A percentile compares a stretch with the other conserved stretches of the same genome.
phyloP scores from a whole-genome alignment of 345 rosid genomes.

The Dipteronia sinensis region DNA sequence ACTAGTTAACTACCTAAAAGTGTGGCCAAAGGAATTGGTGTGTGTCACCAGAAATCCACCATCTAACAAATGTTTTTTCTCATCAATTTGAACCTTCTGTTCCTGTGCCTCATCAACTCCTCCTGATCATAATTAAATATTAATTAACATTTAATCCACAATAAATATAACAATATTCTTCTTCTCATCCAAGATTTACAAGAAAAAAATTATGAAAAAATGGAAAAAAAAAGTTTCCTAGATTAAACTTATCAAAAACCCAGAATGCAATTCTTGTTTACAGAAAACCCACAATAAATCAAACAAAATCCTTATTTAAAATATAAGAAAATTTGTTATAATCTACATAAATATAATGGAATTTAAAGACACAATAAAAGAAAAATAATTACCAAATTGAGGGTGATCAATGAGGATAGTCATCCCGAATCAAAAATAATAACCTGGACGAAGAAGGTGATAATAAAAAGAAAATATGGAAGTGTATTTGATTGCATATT shows the following conservation, averaged over 20 bases:
- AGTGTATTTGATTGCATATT: neutral
- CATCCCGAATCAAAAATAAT: slow-evolving; percentile 33
- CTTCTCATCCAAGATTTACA: neutral
- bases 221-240: neutral
- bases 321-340: neutral
- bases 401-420: slow-evolving; percentile 51
- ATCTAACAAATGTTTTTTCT: slow-evolving; percentile 47
- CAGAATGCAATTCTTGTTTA: neutral
- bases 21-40: slow-evolving; percentile 81
- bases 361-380: neutral
- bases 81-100: slow-evolving; percentile 38
- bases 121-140: slow-evolving; percentile 16
- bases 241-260: neutral
- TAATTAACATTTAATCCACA: neutral
- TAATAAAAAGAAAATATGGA: neutral
- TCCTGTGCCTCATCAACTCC: slow-evolving; percentile 30
- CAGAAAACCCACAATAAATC: neutral
- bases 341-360: no score
- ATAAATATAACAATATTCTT: neutral
- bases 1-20: slow-evolving; percentile 56
- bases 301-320: neutral
- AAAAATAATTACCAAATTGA: slow-evolving; percentile 37
- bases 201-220: neutral
- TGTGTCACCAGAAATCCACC: slow-evolving; percentile 63
- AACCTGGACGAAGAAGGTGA: neutral